These are phyloP conservation scores for Astrephomene gubernaculifera DNA, from an alignment of 139 green algal genomes.

Conservation along the genomic window DNA sequence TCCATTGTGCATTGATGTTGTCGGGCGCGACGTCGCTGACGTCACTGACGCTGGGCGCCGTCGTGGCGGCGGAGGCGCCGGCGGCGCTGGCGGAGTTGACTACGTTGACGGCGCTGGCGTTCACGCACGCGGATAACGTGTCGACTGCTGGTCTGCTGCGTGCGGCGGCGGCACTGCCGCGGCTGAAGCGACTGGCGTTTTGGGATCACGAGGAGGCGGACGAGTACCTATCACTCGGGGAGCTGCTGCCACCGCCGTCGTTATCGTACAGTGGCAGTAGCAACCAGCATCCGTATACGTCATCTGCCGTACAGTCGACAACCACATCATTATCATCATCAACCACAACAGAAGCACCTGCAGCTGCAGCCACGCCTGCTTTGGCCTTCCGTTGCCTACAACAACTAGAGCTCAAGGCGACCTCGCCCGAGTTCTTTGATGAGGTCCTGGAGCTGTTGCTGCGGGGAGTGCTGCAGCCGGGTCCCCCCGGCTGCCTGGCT, in stretches of 20 bases:
- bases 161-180: conserved; percentile 4
- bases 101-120: conserved; percentile 6
- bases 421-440: conserved; percentile 21
- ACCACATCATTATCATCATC: too few species aligned
- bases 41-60: background rate
- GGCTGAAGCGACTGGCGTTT: conserved; percentile 8
- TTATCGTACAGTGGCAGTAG: too few species aligned
- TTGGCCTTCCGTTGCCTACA: background rate
- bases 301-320: too few species aligned
- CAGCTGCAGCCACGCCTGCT: background rate
- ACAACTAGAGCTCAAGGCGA: conserved; percentile 16
- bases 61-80: background rate
- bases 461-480: background rate
- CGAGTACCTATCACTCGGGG: background rate
- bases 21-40: background rate
- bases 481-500: background rate
- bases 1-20: conserved; percentile 23
- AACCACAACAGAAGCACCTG: too few species aligned
- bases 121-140: conserved; percentile 21
- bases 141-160: conserved; percentile 11
- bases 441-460: background rate
- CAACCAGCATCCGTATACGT: too few species aligned
- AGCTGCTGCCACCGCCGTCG: background rate
- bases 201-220: conserved; percentile 45
- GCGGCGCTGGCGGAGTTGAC: background rate